A percentile compares a stretch with the other conserved stretches of the same genome.
Evolutionary conservation across 2,329 filamentous ascomycete species (phyloP).

Genomic region (Orbilia blumenaviensis): DNA sequence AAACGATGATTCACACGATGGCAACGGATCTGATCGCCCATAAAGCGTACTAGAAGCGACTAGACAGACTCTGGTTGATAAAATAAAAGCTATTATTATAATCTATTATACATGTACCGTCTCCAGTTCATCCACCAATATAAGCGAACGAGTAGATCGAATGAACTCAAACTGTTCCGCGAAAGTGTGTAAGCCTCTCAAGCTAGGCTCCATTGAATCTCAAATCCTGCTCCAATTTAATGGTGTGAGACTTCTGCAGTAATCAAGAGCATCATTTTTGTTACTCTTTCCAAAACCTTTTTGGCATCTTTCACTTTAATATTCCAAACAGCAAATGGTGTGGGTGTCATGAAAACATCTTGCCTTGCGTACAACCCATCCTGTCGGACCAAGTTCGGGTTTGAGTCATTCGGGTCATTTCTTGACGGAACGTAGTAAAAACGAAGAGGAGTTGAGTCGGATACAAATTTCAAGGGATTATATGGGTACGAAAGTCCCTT

Average conservation of each 20-base stretch:
- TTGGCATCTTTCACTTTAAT: constrained; percentile 32
- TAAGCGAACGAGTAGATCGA: too few relatives aligned
- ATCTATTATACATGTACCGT: too few relatives aligned
- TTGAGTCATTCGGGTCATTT: constrained; percentile 37
- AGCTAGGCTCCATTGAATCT: too few relatives aligned
- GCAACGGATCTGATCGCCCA: too few relatives aligned
- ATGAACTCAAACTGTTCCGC: too few relatives aligned
- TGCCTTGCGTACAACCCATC: constrained; percentile 37
- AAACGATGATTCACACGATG: too few relatives aligned
- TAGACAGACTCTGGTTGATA: too few relatives aligned
- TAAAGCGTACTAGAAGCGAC: too few relatives aligned
- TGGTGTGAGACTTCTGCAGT: constrained; percentile 42
- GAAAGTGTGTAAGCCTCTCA: too few relatives aligned
- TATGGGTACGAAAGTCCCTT: constrained; percentile 27
- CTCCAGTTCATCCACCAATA: too few relatives aligned
- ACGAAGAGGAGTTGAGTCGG: constrained; percentile 39
- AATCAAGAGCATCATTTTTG: constrained; percentile 25
- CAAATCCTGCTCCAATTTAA: neutral
- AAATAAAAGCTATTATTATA: too few relatives aligned
- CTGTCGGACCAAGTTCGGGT: constrained; percentile 25
- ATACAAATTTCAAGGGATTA: constrained; percentile 31
- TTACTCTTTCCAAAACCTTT: neutral
- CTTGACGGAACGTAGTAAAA: constrained; percentile 45
- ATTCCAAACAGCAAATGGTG: constrained; percentile 47
- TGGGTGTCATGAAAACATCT: constrained; percentile 46